Evolutionary conservation across 2,329 filamentous ascomycete genomes (phyloP), one percentile per base, ranked within the genome.

Genomic region (Fusarium sp.): DNA sequence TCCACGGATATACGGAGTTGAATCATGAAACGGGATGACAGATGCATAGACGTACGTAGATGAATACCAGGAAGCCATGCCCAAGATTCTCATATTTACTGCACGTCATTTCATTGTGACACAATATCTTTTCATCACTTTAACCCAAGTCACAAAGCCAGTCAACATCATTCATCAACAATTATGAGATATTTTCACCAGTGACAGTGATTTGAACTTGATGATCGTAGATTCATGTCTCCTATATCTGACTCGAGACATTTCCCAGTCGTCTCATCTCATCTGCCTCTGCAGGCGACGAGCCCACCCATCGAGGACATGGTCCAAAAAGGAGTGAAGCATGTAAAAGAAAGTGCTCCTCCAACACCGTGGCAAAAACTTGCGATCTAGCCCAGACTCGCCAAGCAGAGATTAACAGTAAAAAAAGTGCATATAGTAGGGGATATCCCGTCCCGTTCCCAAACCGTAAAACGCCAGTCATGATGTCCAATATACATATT

Each of bases 401-500:
- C 39, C 40, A 51, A 56, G 46, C 44, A 37, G n/a, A 52, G 61
- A 62, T 57, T 56, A 57, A 53, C 40, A 62, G 60, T 43, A 55
- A 46, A 52, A 46, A 56, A 67, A 27, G 50, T n/a, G 46, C 56
- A 50, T 65, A 66, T 60, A 55, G 50, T 51, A 43, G 68, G 65
- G 59, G 67, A 75, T 72, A 27, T 64, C 56, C 60, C 43, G 51
- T 51, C 36, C 44, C 37, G 30, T 36, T 37, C 46, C 47, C 23
- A 10, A 23, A 30, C 39, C 54, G 28, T 7, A 18, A 58, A 76
- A 76, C 74, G 74, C 74, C 74, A 55, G 63, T 53, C 59, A 37
- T 74, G 53, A 73, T 76, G 65, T 65, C 67, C 34, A 61, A 72
- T 72, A 60, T 76, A 76, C 71, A 73, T 62, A n/a, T 51, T 34